These are phyloP conservation scores for Ustilago crameri DNA, from an alignment of 1,284 basidiomycete species.

Conservation along the genomic window DNA sequence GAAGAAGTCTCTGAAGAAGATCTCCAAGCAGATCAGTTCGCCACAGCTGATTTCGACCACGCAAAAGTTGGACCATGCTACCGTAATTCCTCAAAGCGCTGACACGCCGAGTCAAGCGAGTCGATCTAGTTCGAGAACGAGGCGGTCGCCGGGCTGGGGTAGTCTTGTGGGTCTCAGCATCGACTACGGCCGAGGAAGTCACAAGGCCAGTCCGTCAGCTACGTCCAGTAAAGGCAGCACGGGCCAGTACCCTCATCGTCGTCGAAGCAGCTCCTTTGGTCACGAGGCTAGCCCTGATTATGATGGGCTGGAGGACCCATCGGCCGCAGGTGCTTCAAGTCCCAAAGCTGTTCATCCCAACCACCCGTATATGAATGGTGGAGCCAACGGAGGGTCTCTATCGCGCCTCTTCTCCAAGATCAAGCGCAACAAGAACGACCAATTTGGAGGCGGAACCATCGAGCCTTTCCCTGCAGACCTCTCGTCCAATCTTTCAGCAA, in stretches of 20 bases:
- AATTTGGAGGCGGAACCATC: conserved; percentile 33
- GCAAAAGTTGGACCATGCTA: conserved; percentile 53
- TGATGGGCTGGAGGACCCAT: conserved; percentile 10
- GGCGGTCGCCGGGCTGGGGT: conserved; percentile 31
- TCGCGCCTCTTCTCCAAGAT: conserved; percentile 53
- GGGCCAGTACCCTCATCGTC: conserved; percentile 36
- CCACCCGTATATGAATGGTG: conserved; percentile 43
- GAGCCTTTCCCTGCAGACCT: conserved; percentile 47
- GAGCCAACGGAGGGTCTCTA: conserved; percentile 31
- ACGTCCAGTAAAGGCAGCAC: conserved; percentile 19
- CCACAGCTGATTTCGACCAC: conserved; percentile 61
- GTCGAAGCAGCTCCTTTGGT: conserved; percentile 58
- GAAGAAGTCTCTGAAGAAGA: conserved; percentile 50
- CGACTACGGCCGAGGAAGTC: conserved; percentile 2
- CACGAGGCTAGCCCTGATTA: conserved; percentile 31
- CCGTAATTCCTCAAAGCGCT: conserved; percentile 16
- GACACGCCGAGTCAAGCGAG: conserved; percentile 12
- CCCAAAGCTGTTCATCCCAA: conserved; percentile 13
- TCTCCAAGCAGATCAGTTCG: conserved; percentile 55
- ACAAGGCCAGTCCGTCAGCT: conserved; percentile 20
- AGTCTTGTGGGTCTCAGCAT: conserved; percentile 11
- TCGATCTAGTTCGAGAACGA: conserved; percentile 7
- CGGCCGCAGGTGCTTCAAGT: neutral
- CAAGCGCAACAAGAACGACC: conserved; percentile 34
- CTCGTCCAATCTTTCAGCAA: conserved; percentile 1